Base-by-base conservation (phyloP, 148 eudicot species). In the Euryodendron excelsum region DNA sequence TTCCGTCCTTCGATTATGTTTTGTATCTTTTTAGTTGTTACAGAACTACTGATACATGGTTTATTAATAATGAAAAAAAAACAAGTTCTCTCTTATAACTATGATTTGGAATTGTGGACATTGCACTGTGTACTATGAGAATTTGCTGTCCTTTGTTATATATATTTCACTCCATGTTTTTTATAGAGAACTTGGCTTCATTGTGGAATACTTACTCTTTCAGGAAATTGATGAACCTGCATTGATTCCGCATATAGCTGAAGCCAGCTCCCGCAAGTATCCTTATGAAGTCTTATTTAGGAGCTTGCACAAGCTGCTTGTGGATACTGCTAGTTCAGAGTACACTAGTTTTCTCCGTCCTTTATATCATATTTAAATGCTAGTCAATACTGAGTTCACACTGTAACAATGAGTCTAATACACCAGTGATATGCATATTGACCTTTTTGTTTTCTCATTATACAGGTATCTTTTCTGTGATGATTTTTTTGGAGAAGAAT, bases 261-360 rank as follows among this genome's bases (percentile, higher is more conserved):
- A 96, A 92, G 99, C 98, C 23, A 93, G 93, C 85, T 89, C 95
- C 78, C 92, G 88, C 83, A 96, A 89, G 84, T 92, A 93, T 89
- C 99, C 99, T 58, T 90, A 90, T 85, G 99, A 96, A 89, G 99
- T 96, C 76, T 91, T 96, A 75, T 96, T 96, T 75, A 89, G 99
- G 86, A 96, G 98, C 85, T 90, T 96, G 90, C 97, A 96, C 84
- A 96, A 96, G 91, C 83, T 96, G 84, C 92, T 96, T 67, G 88
- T 96, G 98, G 99, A 96, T 82, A 90, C 99, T 81, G 97, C 99
- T 78, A 84, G 95, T 89, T 96, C 99, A 61, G 99, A 96, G 99
- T 96, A 96, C 55, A 36, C 27, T 80, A 48, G 39, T n/a, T 11
- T 31, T 77, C 58, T 71, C 58, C 61, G 77, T 74, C 50, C 52